A percentile compares a stretch with the other conserved stretches of the same genome.
Evolutionary conservation across 345 rosid species (phyloP).

Genomic region (Salix caprea): DNA sequence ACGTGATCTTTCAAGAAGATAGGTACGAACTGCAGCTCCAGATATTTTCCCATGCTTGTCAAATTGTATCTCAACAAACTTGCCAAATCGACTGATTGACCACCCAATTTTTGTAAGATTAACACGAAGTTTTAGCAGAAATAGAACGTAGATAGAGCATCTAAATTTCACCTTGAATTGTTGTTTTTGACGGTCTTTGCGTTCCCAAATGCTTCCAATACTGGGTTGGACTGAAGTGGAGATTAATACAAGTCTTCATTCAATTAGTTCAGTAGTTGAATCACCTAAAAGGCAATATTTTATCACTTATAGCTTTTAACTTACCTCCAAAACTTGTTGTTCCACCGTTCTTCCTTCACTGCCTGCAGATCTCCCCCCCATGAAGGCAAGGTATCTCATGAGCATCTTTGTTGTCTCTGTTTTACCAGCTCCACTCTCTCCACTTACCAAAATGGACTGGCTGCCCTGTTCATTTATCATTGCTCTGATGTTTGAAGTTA

Average conservation of each 20-base stretch:
- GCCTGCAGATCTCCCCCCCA: conserved; percentile 66
- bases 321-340: conserved; percentile 75
- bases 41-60: conserved; percentile 79
- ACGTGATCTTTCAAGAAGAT: conserved; percentile 74
- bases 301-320: not conserved
- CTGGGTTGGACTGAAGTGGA: conserved; percentile 72
- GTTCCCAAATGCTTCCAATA: conserved; percentile 91
- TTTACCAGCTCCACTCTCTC: conserved; percentile 96
- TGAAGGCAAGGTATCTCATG: conserved; percentile 85
- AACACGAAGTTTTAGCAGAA: not conserved
- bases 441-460: conserved; percentile 72
- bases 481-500: conserved; percentile 38
- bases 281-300: not conserved
- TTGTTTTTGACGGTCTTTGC: conserved; percentile 86
- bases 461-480: conserved; percentile 68
- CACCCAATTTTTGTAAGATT: not conserved
- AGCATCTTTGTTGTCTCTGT: conserved; percentile 93
- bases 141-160: not conserved
- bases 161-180: conserved; percentile 63
- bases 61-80: conserved; percentile 88
- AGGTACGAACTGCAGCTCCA: conserved; percentile 81
- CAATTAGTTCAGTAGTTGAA: conserved; percentile 3
- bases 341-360: conserved; percentile 74
- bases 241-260: conserved; percentile 8
- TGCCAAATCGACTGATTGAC: conserved; percentile 69